Evolutionary conservation across 441 rosid genomes (phyloP), one percentile per base, ranked within the genome.

Genomic region (Gossypium laxum): DNA sequence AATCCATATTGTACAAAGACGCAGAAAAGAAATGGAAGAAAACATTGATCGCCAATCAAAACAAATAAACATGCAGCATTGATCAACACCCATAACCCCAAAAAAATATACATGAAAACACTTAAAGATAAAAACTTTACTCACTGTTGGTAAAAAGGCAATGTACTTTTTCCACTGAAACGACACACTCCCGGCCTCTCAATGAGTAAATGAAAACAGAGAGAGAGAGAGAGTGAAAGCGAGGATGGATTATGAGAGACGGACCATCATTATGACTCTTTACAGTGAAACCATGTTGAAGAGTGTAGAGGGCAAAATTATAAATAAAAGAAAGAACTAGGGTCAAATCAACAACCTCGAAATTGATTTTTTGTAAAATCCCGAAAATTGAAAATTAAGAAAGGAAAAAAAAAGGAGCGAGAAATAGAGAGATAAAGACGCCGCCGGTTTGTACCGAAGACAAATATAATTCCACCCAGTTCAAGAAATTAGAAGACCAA

Each of bases 391-490:
- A 38, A 38, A 38, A 38, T 38, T 38, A 38, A 58, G 6, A 24
- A 1, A n/a, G 1, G 0, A 1, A 57, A 14, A 56, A n/a, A 57
- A 5, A 26, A 17, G 3, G 45, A 8, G 45, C 8, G 2, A 15
- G 43, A 60, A 38, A 38, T 38, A 38, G 26, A 28, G 5, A 69
- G 18, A 58, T 0, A 19, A 4, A 32, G 41, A 74, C 78, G 78
- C 77, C 82, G 82, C 77, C 80, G 80, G 32, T 73, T 68, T 24
- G 26, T 58, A 21, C 1, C 55, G 32, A 65, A 15, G 70, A 47
- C 62, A 67, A 51, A 50, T 69, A 73, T 73, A 60, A 72, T 43
- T 12, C 41, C 79, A 21, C 77, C 74, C 68, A 72, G 72, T 72
- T 70, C 76, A 51, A 67, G 70, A 64, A 41, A 1, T 47, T 43